Evolutionary conservation across 176 grass and related monocot species (phyloP).

Genomic region (Miscanthus lutarioriparius): DNA sequence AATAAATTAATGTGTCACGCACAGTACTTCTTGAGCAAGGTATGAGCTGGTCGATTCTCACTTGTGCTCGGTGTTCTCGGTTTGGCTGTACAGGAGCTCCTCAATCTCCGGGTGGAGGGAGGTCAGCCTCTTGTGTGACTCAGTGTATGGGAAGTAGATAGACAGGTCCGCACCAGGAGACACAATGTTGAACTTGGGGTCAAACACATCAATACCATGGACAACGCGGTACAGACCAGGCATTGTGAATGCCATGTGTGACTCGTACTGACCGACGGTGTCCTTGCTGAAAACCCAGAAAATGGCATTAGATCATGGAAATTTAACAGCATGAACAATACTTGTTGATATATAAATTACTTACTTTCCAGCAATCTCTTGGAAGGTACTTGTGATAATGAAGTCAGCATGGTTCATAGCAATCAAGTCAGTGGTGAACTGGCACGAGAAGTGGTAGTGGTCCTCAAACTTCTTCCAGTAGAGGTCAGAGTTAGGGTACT

Average conservation of each 20-base stretch:
- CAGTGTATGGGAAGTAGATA: conserved; percentile 89
- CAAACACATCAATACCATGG: conserved; percentile 96
- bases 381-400: conserved; percentile 98
- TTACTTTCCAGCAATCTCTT: conserved; percentile 99
- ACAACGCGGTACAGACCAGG: conserved; percentile 95
- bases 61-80: conserved; percentile 90
- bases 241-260: conserved; percentile 94
- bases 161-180: conserved; percentile 93
- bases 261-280: conserved; percentile 96
- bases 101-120: conserved; percentile 96
- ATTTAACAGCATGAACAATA: neutral
- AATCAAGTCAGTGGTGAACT: conserved; percentile 96
- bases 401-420: conserved; percentile 99
- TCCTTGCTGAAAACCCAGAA: conserved; percentile 81
- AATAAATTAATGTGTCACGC: neutral
- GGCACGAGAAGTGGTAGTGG: conserved; percentile 99
- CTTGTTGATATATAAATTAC: conserved; percentile 20
- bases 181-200: conserved; percentile 99
- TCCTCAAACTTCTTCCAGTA: conserved; percentile 99
- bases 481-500: conserved; percentile 98
- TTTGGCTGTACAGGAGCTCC: conserved; percentile 76
- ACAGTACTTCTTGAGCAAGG: neutral
- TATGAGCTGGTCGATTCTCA: neutral
- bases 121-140: conserved; percentile 82
- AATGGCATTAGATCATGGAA: conserved; percentile 15